phyloP scores from a whole-genome alignment of 2,329 filamentous ascomycete genomes.

The Nannizziopsis arthrosporioides region DNA sequence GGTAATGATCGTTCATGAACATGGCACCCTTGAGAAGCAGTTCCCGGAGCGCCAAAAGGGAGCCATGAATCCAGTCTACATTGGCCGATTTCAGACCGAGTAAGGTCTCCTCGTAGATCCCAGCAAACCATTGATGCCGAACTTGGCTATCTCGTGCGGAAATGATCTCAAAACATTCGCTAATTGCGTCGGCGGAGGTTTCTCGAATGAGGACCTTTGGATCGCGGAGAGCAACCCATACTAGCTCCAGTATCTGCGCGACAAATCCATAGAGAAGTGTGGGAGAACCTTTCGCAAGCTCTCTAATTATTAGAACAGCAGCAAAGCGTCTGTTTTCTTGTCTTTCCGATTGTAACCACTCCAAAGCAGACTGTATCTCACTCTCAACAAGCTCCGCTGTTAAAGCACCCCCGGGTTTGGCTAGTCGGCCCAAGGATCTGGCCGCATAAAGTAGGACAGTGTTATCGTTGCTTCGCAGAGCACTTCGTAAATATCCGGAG shows the following conservation, averaged over 20 bases:
- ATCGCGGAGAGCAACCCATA: constrained; percentile 89
- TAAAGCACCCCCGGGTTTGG: constrained; percentile 80
- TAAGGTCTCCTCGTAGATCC: constrained; percentile 78
- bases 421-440: constrained; percentile 76
- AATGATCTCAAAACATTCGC: constrained; percentile 91
- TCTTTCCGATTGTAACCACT: constrained; percentile 92
- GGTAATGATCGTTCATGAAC: constrained; percentile 97
- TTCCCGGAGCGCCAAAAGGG: constrained; percentile 82
- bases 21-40: constrained; percentile 89
- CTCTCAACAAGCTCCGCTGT: constrained; percentile 94
- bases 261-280: constrained; percentile 95
- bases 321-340: constrained; percentile 89
- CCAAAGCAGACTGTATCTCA: constrained; percentile 88
- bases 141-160: constrained; percentile 81
- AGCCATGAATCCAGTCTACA: constrained; percentile 86
- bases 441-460: constrained; percentile 84
- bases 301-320: constrained; percentile 78
- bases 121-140: constrained; percentile 76
- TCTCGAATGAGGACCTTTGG: constrained; percentile 82
- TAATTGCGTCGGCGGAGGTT: constrained; percentile 84
- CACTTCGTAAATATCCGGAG: constrained; percentile 74
- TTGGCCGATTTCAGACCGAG: constrained; percentile 68
- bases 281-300: constrained; percentile 82
- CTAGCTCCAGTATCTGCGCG: constrained; percentile 85
- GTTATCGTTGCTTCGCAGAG: constrained; percentile 82